These are phyloP conservation scores for Bipolaris oryzae DNA, from an alignment of 2,329 filamentous ascomycete species.

Conservation along the genomic window DNA sequence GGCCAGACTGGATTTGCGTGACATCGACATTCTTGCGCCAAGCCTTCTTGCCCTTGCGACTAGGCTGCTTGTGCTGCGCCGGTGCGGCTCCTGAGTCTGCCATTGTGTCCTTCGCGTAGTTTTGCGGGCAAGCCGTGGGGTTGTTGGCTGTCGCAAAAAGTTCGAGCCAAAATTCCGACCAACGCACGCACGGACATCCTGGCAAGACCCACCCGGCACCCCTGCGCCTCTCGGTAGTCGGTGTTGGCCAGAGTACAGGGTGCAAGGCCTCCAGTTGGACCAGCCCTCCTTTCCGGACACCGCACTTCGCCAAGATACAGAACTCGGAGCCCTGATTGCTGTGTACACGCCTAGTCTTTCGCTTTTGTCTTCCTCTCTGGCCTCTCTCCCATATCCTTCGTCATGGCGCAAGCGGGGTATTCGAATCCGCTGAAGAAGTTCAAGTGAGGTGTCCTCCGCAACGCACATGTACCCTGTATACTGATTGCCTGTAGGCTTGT, in stretches of 20 bases:
- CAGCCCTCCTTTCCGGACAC: constrained; percentile 33
- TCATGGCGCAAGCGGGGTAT: constrained; percentile 82
- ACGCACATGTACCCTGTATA: constrained; percentile 18
- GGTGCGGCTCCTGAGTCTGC: constrained; percentile 61
- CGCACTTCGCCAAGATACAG: constrained; percentile 19
- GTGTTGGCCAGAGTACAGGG: constrained; percentile 13
- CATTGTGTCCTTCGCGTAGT: constrained; percentile 21
- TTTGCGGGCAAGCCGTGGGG: constrained; percentile 14
- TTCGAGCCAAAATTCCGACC: constrained; percentile 21
- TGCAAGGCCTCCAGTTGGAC: constrained; percentile 26
- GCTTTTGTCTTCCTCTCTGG: neutral
- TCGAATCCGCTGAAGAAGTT: constrained; percentile 99
- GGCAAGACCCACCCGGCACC: constrained; percentile 5
- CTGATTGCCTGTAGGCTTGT: constrained; percentile 71
- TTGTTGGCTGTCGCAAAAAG: constrained; percentile 22
- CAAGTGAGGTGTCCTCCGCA: constrained; percentile 67
- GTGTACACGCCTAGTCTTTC: neutral
- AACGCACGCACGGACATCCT: constrained; percentile 15
- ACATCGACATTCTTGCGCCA: constrained; percentile 99
- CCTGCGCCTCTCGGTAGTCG: constrained; percentile 20
- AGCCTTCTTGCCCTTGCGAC: constrained; percentile 96
- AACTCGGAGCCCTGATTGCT: constrained; percentile 2
- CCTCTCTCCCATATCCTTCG: constrained; percentile 5
- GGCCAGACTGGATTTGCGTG: constrained; percentile 79
- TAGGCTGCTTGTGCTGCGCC: constrained; percentile 83